Base-by-base conservation (phyloP, 257 asterid species). In the Plantago elongata region DNA sequence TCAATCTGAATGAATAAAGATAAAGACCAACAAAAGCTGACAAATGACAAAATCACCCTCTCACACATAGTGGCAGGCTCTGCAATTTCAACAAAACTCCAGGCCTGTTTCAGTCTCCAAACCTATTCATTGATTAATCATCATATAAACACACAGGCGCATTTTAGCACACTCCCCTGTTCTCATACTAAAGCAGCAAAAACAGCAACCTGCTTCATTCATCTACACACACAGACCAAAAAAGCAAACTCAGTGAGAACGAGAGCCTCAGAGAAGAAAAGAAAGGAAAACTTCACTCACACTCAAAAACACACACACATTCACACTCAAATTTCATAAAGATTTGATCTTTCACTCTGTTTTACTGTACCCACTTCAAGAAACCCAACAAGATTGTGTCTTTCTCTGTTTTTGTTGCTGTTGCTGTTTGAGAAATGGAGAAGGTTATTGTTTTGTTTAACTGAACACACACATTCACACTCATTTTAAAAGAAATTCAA, bases 371-470 rank as follows among this genome's bases (percentile, higher is more conserved):
- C 44, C 11, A 49, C 46, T 49, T 38, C 12, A 49, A 57, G 15
- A 54, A 17, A 54, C 40, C 42, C n/a, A 13, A 14, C 18, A 67
- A 57, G 44, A 49, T 57, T 63, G 18, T 59, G 12, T 45, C 40
- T 34, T 46, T 62, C 8, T 16, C 10, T 54, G 54, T 46, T 34
- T 51, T 44, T 17, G 27, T 22, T 22, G 27, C 27, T 2, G 1
- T 22, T 22, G 27, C 2, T 22, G 12, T 58, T 58, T 49, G 48
- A 68, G 40, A 71, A 72, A 84, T 86, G 95, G 87, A 74, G 76
- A 76, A 81, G 51, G 61, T 76, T 49, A 55, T 82, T 77, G 76
- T 81, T 60, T 73, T 73, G 71, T 76, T 74, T 22, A 77, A 71
- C 78, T 82, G 78, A 37, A 29, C 34, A 49, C 58, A 62, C 62